Conservation (phyloP, 139 green algal species). For the Coelastrella sp. region DNA sequence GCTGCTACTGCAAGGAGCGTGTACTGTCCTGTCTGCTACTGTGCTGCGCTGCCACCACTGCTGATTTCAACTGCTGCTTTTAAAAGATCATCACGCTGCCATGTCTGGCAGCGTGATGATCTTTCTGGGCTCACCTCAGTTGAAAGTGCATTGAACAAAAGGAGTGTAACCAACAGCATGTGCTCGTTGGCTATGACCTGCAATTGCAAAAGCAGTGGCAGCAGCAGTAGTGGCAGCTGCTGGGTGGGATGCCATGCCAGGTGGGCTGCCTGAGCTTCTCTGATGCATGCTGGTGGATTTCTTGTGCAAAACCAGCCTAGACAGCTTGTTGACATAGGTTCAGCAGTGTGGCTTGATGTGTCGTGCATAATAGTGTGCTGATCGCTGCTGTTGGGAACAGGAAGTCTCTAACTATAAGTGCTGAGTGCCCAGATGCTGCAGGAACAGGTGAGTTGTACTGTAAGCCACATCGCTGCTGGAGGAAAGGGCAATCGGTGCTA, state of each 20-base stretch:
- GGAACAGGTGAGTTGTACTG: no score
- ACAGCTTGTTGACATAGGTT: no score
- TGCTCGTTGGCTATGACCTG: constrained; percentile 55
- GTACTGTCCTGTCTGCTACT: not conserved
- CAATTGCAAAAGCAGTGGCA: not conserved
- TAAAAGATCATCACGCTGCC: not conserved
- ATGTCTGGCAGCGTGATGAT: not conserved
- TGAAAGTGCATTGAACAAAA: constrained; percentile 76
- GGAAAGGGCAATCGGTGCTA: no score
- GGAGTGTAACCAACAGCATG: constrained; percentile 71
- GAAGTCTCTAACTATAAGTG: no score
- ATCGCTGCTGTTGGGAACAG: no score
- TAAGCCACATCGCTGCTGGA: no score
- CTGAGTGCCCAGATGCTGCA: no score
- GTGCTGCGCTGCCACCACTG: not conserved
- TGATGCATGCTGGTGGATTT: no score
- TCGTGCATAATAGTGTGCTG: no score
- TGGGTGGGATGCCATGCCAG: not conserved
- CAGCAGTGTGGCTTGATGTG: no score
- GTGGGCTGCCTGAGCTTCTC: not conserved
- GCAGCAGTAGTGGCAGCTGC: not conserved
- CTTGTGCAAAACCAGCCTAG: no score
- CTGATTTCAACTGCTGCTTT: not conserved
- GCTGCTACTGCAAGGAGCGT: constrained; percentile 1
- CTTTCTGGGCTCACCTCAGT: constrained; percentile 3